Conservation (phyloP, 2,329 filamentous ascomycete species). For the Hypoxylon sp. region DNA sequence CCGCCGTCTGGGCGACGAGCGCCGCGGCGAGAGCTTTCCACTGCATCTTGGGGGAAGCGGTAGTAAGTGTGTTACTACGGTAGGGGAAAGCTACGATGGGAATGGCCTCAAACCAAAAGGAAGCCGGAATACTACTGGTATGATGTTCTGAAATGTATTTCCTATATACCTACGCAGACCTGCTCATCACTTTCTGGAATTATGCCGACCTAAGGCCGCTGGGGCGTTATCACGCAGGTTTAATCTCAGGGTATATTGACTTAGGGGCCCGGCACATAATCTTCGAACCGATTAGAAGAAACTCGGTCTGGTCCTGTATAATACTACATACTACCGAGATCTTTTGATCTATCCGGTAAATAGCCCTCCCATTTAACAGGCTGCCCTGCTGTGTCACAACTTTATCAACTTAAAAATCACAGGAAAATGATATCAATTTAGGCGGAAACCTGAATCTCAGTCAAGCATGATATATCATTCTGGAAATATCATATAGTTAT, state of each 20-base stretch:
- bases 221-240: slow-evolving; percentile 5
- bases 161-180: slow-evolving; percentile 43
- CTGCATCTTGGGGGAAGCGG: slow-evolving; percentile 40
- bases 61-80: slow-evolving; percentile 16
- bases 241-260: slow-evolving; percentile 32
- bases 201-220: slow-evolving; percentile 22
- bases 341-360: slow-evolving; percentile 34
- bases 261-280: slow-evolving; percentile 13
- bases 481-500: too few relatives aligned
- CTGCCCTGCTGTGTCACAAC: background rate
- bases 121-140: slow-evolving; percentile 11
- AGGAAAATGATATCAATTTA: background rate
- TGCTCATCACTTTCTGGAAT: slow-evolving; percentile 5
- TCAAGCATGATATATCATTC: too few relatives aligned
- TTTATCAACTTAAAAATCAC: background rate
- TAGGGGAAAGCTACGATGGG: background rate
- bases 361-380: slow-evolving; percentile 10
- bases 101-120: slow-evolving; percentile 29
- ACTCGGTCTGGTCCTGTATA: background rate
- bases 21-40: slow-evolving; percentile 40
- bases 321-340: slow-evolving; percentile 17
- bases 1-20: slow-evolving; percentile 37
- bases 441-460: background rate
- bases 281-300: background rate
- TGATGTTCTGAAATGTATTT: slow-evolving; percentile 25